These are phyloP conservation scores for Russula sp. DNA, from an alignment of 768 basidiomycete species.

Conservation along the genomic window DNA sequence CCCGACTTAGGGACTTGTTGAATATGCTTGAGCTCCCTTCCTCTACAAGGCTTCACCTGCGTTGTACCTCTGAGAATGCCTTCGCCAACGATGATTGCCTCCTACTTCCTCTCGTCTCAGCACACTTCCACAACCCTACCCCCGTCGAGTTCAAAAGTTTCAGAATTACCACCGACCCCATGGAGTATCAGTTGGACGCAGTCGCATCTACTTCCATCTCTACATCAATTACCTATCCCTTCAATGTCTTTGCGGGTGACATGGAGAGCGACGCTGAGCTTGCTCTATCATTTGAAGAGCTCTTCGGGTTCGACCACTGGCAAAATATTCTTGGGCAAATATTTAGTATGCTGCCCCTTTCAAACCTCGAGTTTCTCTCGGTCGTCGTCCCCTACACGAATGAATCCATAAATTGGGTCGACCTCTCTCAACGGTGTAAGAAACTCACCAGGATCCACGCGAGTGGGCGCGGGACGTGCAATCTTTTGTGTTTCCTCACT, in stretches of 20 bases:
- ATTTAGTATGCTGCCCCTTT: not conserved
- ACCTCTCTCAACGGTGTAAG: not conserved
- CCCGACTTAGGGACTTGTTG: not conserved
- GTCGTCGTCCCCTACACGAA: not conserved
- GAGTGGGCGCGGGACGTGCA: not conserved
- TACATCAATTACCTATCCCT: not conserved
- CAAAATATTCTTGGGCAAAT: not conserved
- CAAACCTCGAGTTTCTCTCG: constrained; percentile 1
- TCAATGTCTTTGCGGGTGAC: not conserved
- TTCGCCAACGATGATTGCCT: not conserved
- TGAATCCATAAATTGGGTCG: not conserved
- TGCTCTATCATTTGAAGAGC: not conserved
- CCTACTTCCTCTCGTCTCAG: not conserved
- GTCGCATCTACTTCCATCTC: not conserved
- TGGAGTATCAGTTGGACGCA: not conserved
- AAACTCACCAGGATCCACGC: not conserved
- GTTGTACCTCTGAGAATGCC: not conserved
- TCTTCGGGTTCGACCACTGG: not conserved
- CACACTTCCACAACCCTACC: not conserved
- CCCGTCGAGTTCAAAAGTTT: not conserved
- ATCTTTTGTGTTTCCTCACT: constrained; percentile 1
- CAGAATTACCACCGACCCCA: not conserved
- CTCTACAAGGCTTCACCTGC: not conserved
- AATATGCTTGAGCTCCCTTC: not conserved
- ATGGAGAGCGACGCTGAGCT: not conserved